Evolutionary conservation across 1,139 yeast genomes (phyloP).

Genomic region (Diutina siamensis): DNA sequence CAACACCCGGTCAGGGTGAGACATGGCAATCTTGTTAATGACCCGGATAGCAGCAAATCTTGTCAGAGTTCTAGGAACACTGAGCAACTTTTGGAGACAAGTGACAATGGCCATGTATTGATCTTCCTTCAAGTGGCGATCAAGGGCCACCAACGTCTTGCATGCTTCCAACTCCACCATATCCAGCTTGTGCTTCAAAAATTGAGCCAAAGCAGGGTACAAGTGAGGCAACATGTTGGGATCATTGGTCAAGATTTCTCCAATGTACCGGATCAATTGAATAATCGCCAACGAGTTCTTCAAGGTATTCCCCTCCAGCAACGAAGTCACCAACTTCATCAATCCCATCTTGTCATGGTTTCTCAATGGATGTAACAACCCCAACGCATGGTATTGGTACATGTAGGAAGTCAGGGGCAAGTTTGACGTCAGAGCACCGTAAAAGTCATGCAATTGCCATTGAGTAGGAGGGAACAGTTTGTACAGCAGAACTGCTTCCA

Average conservation of each 20-base stretch:
- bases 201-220: slow-evolving; percentile 55
- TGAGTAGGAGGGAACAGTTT: slow-evolving; percentile 55
- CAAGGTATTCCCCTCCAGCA: slow-evolving; percentile 50
- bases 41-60: slow-evolving; percentile 90
- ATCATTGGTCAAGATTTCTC: slow-evolving; percentile 54
- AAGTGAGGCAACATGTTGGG: slow-evolving; percentile 41
- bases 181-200: slow-evolving; percentile 75
- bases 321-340: slow-evolving; percentile 78
- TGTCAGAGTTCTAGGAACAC: slow-evolving; percentile 85
- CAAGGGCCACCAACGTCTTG: slow-evolving; percentile 60
- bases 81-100: slow-evolving; percentile 63
- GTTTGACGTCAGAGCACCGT: slow-evolving; percentile 37
- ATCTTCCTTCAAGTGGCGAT: slow-evolving; percentile 45
- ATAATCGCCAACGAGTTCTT: slow-evolving; percentile 70
- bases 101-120: slow-evolving; percentile 55
- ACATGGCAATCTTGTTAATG: slow-evolving; percentile 73
- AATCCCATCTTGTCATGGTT: slow-evolving; percentile 91
- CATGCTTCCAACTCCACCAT: slow-evolving; percentile 93
- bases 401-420: slow-evolving; percentile 62
- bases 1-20: slow-evolving; percentile 67
- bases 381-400: slow-evolving; percentile 94
- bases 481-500: slow-evolving; percentile 68
- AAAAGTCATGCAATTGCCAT: slow-evolving; percentile 42
- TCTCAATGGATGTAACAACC: slow-evolving; percentile 77
- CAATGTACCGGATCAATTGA: slow-evolving; percentile 75